Conservation (phyloP, 441 rosid species). For the Heliophila coronopifolia region DNA sequence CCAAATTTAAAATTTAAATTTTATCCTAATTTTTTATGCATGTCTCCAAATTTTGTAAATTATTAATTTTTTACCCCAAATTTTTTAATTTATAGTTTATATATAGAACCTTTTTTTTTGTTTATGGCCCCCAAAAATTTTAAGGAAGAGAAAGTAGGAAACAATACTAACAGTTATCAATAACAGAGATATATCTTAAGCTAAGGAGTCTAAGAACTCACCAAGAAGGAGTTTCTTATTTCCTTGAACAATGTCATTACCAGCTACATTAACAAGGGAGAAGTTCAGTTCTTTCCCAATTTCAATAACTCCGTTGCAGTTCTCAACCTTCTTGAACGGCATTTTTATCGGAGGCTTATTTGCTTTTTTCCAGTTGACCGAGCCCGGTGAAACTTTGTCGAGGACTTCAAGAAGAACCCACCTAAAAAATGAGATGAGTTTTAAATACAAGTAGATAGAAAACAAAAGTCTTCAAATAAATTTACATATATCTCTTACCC, state of each 20-base stretch:
- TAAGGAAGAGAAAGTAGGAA: background rate
- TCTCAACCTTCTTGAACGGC: conserved; percentile 94
- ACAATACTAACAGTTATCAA: conserved; percentile 1
- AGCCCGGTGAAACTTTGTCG: conserved; percentile 69
- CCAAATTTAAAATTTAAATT: no score
- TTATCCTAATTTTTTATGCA: no score
- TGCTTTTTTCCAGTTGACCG: conserved; percentile 85
- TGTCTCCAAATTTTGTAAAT: no score
- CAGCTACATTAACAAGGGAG: conserved; percentile 95
- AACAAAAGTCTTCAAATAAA: background rate
- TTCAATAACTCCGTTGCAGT: conserved; percentile 77
- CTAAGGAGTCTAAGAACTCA: conserved; percentile 20
- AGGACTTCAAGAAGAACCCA: conserved; percentile 93
- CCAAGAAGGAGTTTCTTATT: conserved; percentile 89
- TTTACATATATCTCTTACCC: conserved; percentile 60
- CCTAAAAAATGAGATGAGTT: conserved; percentile 35
- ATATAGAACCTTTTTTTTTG: no score
- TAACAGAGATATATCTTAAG: background rate
- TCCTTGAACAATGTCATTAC: conserved; percentile 93
- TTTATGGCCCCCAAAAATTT: no score
- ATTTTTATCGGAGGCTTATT: conserved; percentile 88
- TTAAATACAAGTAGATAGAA: conserved; percentile 10
- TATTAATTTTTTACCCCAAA: no score
- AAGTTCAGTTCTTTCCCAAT: conserved; percentile 65
- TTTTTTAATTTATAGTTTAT: no score